Conservation (phyloP, 2,329 filamentous ascomycete species). For the Diaporthe ilicicola region DNA sequence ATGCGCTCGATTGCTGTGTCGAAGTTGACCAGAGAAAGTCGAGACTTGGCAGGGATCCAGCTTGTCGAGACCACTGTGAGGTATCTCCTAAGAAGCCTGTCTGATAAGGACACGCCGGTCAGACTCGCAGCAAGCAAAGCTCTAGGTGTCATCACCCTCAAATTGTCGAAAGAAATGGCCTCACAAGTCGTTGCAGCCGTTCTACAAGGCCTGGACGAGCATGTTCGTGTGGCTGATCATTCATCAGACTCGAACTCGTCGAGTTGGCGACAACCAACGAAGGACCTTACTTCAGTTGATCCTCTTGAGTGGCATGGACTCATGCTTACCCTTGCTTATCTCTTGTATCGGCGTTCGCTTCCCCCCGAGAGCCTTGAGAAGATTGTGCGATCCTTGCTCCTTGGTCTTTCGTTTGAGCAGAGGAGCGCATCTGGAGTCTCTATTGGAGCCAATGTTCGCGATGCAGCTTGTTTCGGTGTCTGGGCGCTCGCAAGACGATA, state of each 20-base stretch:
- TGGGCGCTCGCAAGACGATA: slow-evolving; percentile 94
- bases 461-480: slow-evolving; percentile 95
- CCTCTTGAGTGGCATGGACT: slow-evolving; percentile 91
- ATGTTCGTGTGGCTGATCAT: slow-evolving; percentile 62
- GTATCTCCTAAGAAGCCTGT: slow-evolving; percentile 78
- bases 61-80: slow-evolving; percentile 84
- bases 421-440: slow-evolving; percentile 85
- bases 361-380: slow-evolving; percentile 74
- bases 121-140: slow-evolving; percentile 92
- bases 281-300: slow-evolving; percentile 79
- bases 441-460: slow-evolving; percentile 87
- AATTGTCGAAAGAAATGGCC: slow-evolving; percentile 81
- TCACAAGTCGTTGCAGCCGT: slow-evolving; percentile 88
- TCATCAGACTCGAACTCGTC: slow-evolving; percentile 37
- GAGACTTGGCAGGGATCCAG: slow-evolving; percentile 54
- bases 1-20: slow-evolving; percentile 77
- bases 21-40: slow-evolving; percentile 61
- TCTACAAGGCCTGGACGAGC: slow-evolving; percentile 71
- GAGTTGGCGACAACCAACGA: slow-evolving; percentile 45
- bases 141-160: slow-evolving; percentile 85
- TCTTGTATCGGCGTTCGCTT: slow-evolving; percentile 85
- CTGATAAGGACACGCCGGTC: slow-evolving; percentile 91
- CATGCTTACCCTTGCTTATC: slow-evolving; percentile 85
- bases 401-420: slow-evolving; percentile 89
- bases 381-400: slow-evolving; percentile 79